Base-by-base conservation (phyloP, 1,284 basidiomycete species). In the Volvariella surrecta region DNA sequence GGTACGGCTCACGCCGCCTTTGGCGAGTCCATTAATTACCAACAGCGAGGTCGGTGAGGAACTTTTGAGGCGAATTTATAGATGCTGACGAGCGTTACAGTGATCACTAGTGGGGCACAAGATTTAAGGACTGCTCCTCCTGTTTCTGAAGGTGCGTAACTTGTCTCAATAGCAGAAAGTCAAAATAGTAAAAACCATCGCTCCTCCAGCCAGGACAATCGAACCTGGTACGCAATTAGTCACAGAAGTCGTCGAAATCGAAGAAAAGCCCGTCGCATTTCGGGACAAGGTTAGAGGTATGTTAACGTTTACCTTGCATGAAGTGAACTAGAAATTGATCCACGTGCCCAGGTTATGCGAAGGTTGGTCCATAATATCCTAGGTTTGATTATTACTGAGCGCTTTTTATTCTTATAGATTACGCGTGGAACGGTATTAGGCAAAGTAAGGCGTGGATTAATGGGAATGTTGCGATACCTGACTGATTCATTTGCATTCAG, bases 231-330 rank as follows among this genome's bases (percentile, higher is more conserved):
- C n/a, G n/a, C n/a, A n/a, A n/a, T n/a, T 11, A 28, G 24, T 6
- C 11, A 11, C 11, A 28, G 11, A 6, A 7, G n/a, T 35, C n/a
- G 18, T 35, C n/a, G 34, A 35, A n/a, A n/a, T 35, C 15, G n/a
- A 15, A 35, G 34, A 19, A 11, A 52, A 49, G 32, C 48, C 59
- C 22, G 61, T 66, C 18, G 61, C 71, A 13, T 75, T 74, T 56
- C 74, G 71, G 52, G 71, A 74, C 45, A 61, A 60, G 47, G 66
- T 73, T 3, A 64, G 70, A 39, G 71, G 72, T 71, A 44, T 37
- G 63, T 54, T 20, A 18, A 9, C 38, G 11, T 32, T 22, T 34
- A 16, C 18, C 8, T 19, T 6, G 11, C 19, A 15, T 24, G 24
- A 45, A 60, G 58, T 56, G 39, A 53, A 54, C 42, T 52, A 56